Evolutionary conservation across 78 protist genomes (phyloP), one percentile per base, ranked within the genome.

Genomic region (Planoprotostelium fungivorum): DNA sequence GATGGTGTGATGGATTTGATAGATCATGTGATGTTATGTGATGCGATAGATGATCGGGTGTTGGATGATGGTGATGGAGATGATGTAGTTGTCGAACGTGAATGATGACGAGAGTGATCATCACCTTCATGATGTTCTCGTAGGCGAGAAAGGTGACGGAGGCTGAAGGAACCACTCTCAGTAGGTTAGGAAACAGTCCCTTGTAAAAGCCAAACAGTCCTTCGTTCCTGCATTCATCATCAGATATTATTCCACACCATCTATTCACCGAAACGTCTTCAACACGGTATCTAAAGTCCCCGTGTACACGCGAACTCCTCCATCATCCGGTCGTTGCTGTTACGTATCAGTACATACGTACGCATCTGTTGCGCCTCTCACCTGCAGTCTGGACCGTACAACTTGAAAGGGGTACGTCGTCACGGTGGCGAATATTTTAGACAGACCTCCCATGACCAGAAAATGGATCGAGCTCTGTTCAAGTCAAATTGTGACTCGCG

Each of bases 391-490:
- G 37, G 87, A 85, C n/a, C 89, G 0, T 1, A 90, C 63, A 1
- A 88, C 91, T 63, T 91, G 94, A 83, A 86, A 91, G 28, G 94
- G 94, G 35, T 91, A 91, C n/a, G 94, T 91, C 83, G 51, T 63
- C 0, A 83, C 63, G 84, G 88, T n/a, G 38, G 94, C 94, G 5
- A 88, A 28, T 1, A 88, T 88, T 38, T 91, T 91, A 84, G 91
- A 89, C 34, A 16, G 29, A 1, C 37, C 73, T 34, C 90, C 94
- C 94, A 88, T 91, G 0, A 36, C 35, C 86, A 91, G 25, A 85
- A 37, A 86, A 28, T 91, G 83, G 31, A 51, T 5, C 16, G 73
- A 51, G 16, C 73, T 51, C 73, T 51, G 16, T 51, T 5, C 73
- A 51, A 25, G 31, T 51, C 73, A 51, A 51, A 51, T 51, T 51